A percentile compares a stretch with the other conserved stretches of the same genome.
Conservation (phyloP, 257 asterid species). For the Fraxinus anomala region DNA sequence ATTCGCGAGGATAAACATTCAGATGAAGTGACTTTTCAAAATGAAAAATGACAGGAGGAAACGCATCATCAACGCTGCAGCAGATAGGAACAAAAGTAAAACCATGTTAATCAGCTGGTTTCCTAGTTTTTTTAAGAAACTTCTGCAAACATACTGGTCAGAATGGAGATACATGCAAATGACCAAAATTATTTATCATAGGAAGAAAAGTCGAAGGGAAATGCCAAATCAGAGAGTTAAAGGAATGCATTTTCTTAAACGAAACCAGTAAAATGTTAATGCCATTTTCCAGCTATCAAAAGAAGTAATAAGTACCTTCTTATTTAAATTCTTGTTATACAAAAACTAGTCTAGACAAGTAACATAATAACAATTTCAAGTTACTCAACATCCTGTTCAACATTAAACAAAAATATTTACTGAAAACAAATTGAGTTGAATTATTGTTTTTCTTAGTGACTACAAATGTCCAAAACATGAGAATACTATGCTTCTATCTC, state of each 20-base stretch:
- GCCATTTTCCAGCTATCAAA: neutral
- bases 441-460: neutral
- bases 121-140: conserved; percentile 4
- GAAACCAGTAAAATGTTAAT: neutral
- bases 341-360: neutral
- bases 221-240: neutral
- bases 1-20: conserved; percentile 89
- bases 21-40: conserved; percentile 77
- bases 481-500: neutral
- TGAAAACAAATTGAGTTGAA: neutral
- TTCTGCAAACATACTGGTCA: neutral
- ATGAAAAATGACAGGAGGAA: conserved; percentile 82
- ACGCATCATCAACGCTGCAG: conserved; percentile 94
- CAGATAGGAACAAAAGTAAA: conserved; percentile 30
- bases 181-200: neutral
- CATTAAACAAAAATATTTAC: neutral
- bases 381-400: neutral
- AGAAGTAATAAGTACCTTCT: neutral
- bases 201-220: neutral
- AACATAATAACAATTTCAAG: neutral
- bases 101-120: conserved; percentile 4
- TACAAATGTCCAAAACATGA: neutral
- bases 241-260: neutral
- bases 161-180: neutral
- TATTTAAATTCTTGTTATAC: neutral